Evolutionary conservation across 192 early-diverging fungal species (phyloP).

Genomic region (Backusella westeae): DNA sequence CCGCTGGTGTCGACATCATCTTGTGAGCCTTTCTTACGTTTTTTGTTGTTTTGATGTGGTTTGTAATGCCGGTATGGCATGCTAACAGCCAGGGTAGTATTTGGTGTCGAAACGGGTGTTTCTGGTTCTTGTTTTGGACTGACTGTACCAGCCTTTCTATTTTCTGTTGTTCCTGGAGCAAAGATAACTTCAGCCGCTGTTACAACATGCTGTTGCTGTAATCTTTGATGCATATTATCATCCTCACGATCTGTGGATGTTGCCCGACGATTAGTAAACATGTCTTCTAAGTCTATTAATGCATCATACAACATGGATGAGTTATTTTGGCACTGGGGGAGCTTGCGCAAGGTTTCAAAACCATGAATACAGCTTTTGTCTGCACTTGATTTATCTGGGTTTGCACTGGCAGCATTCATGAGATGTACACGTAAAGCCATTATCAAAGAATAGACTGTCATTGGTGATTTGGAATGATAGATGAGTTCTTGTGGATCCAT

Average conservation of each 20-base stretch:
- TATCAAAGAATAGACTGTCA: conserved; percentile 45
- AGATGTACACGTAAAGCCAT: conserved; percentile 45
- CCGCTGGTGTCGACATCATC: not conserved
- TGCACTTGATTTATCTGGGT: not conserved
- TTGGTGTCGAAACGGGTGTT: not conserved
- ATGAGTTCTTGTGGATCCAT: conserved; percentile 37
- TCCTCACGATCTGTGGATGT: not conserved
- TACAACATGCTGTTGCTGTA: not conserved
- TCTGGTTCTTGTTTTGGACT: conserved; percentile 4
- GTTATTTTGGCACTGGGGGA: not conserved
- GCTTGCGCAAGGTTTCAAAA: not conserved
- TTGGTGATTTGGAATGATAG: conserved; percentile 42
- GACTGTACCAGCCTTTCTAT: not conserved
- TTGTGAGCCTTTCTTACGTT: not conserved
- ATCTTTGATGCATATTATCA: not conserved
- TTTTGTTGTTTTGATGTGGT: not conserved
- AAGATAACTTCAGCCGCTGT: not conserved
- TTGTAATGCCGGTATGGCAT: not conserved
- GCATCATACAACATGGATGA: conserved; percentile 3
- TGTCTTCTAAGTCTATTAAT: not conserved
- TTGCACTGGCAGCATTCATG: conserved; percentile 8
- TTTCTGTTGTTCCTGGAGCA: not conserved
- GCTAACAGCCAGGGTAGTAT: not conserved
- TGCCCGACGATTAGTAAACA: not conserved
- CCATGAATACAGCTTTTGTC: not conserved